Evolutionary conservation across 2,329 filamentous ascomycete genomes (phyloP).

Genomic region (Byssoonygena ceratinophila): DNA sequence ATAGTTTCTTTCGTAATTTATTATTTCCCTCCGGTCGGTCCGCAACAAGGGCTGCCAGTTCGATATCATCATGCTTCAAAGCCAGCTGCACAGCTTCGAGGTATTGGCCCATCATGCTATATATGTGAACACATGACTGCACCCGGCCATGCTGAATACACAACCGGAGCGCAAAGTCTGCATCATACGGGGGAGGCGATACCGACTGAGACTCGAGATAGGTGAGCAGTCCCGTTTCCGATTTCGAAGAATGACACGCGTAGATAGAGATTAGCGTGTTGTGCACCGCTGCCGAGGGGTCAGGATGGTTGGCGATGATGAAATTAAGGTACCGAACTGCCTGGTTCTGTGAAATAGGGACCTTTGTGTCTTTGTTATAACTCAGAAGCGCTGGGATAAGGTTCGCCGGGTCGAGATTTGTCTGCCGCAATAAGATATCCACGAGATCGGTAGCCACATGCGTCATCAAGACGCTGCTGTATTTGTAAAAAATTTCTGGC

Average conservation of each 20-base stretch:
- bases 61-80: slow-evolving; percentile 76
- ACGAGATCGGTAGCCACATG: slow-evolving; percentile 75
- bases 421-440: slow-evolving; percentile 90
- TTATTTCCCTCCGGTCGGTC: slow-evolving; percentile 70
- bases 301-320: slow-evolving; percentile 72
- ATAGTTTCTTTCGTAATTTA: slow-evolving; percentile 78
- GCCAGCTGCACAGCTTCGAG: slow-evolving; percentile 87
- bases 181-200: slow-evolving; percentile 75
- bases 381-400: slow-evolving; percentile 88
- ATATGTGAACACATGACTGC: slow-evolving; percentile 91
- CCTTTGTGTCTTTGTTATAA: slow-evolving; percentile 67
- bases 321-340: slow-evolving; percentile 88
- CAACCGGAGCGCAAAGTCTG: slow-evolving; percentile 86
- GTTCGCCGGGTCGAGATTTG: slow-evolving; percentile 70
- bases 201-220: slow-evolving; percentile 89
- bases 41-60: slow-evolving; percentile 79
- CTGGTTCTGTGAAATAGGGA: slow-evolving; percentile 67
- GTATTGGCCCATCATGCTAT: slow-evolving; percentile 92
- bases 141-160: slow-evolving; percentile 93
- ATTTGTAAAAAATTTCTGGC: slow-evolving; percentile 87
- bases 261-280: slow-evolving; percentile 96
- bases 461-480: slow-evolving; percentile 92
- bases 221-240: slow-evolving; percentile 73
- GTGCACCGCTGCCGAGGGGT: slow-evolving; percentile 75
- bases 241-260: slow-evolving; percentile 69